phyloP scores from a whole-genome alignment of 140 eudicot genomes.

The Senecio squalidus region DNA sequence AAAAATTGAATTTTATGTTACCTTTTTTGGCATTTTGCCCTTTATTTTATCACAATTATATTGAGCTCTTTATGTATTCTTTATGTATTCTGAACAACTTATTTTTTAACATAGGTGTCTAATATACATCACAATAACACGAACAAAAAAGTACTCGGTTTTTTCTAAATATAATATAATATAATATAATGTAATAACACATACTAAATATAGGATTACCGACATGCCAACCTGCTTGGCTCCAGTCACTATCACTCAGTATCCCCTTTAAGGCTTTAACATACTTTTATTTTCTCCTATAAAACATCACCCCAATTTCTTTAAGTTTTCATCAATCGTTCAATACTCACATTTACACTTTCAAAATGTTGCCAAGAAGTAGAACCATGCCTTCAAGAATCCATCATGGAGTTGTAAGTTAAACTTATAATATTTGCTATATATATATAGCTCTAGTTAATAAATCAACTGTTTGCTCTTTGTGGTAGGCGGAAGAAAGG shows the following conservation, averaged over 20 bases:
- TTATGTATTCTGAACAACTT: too few species aligned
- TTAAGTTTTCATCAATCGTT: not conserved
- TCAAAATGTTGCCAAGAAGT: conserved; percentile 57
- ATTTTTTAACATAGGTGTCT: too few species aligned
- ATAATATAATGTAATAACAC: too few species aligned
- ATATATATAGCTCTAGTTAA: too few species aligned
- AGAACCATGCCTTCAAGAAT: conserved; percentile 64
- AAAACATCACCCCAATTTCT: not conserved
- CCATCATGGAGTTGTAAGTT: conserved; percentile 46
- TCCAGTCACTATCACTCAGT: not conserved
- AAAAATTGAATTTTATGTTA: too few species aligned
- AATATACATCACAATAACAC: too few species aligned
- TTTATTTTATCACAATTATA: too few species aligned
- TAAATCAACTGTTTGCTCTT: not conserved
- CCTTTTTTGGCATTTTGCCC: too few species aligned
- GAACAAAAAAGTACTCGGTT: too few species aligned
- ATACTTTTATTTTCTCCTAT: not conserved
- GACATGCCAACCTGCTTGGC: not conserved
- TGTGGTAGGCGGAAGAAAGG: conserved; percentile 43
- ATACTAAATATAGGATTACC: not conserved
- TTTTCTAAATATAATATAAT: too few species aligned
- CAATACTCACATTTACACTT: conserved; percentile 1
- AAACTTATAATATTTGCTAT: not conserved
- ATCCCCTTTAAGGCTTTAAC: not conserved
- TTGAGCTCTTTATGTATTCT: too few species aligned